phyloP scores from a whole-genome alignment of 805 yeast genomes.

The Cyberlindnera mississippiensis region DNA sequence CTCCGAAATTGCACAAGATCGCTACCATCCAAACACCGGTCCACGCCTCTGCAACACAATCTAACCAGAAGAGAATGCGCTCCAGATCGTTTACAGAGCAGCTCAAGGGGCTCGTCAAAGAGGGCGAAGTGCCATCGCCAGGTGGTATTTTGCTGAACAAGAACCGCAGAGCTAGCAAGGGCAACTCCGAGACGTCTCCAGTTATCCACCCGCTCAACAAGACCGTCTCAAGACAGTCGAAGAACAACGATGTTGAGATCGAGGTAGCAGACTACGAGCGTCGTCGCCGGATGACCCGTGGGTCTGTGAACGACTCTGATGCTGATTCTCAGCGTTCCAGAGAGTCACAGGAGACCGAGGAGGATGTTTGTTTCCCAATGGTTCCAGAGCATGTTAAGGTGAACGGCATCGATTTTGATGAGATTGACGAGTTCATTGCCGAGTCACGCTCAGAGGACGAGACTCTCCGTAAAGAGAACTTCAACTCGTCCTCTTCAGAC shows the following conservation, averaged over 20 bases:
- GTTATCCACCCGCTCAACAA: constrained; percentile 3
- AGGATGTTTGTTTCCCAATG: constrained; percentile 97
- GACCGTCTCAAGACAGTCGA: constrained; percentile 14
- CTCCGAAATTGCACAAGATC: constrained; percentile 2
- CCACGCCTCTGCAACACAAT: not conserved
- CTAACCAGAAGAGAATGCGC: constrained; percentile 20
- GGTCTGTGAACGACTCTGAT: constrained; percentile 51
- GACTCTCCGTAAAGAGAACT: constrained; percentile 25
- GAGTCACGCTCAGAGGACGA: constrained; percentile 52
- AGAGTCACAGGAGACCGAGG: constrained; percentile 88
- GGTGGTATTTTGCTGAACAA: constrained; percentile 30
- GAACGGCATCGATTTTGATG: constrained; percentile 87
- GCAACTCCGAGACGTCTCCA: constrained; percentile 21
- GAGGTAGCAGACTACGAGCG: constrained; percentile 33
- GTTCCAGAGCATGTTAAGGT: constrained; percentile 56
- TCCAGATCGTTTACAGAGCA: constrained; percentile 39
- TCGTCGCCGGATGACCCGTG: constrained; percentile 31
- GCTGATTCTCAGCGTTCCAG: constrained; percentile 70
- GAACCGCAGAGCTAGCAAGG: constrained; percentile 23
- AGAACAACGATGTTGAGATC: constrained; percentile 30
- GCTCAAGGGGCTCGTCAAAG: constrained; percentile 32
- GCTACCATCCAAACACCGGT: constrained; percentile 4
- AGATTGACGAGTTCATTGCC: constrained; percentile 74
- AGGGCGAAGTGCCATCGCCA: constrained; percentile 26
- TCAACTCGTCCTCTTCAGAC: constrained; percentile 28